Evolutionary conservation across 345 rosid species (phyloP).

Genomic region (Sonneratia alba): DNA sequence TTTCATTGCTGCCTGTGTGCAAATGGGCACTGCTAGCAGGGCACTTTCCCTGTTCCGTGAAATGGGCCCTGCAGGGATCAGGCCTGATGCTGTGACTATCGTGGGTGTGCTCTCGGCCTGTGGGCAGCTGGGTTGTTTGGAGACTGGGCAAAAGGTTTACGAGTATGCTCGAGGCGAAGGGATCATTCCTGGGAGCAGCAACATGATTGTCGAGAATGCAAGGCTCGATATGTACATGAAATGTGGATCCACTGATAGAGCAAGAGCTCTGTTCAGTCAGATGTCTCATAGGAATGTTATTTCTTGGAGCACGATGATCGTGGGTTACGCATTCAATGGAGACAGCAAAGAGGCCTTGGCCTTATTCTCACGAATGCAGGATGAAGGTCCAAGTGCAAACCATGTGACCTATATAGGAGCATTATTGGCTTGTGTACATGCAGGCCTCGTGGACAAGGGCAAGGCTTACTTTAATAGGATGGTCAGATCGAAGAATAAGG

Average conservation of each 20-base stretch:
- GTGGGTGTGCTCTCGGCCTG: conserved; percentile 41
- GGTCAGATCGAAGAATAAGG: conserved; percentile 22
- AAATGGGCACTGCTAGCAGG: conserved; percentile 21
- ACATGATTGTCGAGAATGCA: conserved; percentile 34
- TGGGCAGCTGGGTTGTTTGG: conserved; percentile 37
- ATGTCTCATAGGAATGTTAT: conserved; percentile 34
- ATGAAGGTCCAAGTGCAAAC: conserved; percentile 26
- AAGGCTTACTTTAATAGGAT: conserved; percentile 22
- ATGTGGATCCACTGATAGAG: conserved; percentile 31
- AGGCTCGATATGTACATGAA: conserved; percentile 41
- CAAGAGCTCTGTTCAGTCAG: conserved; percentile 19
- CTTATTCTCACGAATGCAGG: conserved; percentile 27
- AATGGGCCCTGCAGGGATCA: conserved; percentile 23
- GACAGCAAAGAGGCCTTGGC: conserved; percentile 33
- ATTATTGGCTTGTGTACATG: conserved; percentile 41
- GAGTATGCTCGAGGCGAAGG: conserved; percentile 16
- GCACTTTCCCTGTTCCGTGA: conserved; percentile 27
- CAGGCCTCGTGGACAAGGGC: conserved; percentile 32
- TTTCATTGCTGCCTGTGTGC: conserved; percentile 32
- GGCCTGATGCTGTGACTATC: conserved; percentile 30
- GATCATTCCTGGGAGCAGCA: conserved; percentile 14
- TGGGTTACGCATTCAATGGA: conserved; percentile 41
- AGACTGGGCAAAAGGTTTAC: conserved; percentile 29
- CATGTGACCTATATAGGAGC: conserved; percentile 34
- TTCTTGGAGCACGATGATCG: conserved; percentile 42